phyloP scores from a whole-genome alignment of 495 filamentous ascomycete species.

The Melanomma pulvis-pyrius region DNA sequence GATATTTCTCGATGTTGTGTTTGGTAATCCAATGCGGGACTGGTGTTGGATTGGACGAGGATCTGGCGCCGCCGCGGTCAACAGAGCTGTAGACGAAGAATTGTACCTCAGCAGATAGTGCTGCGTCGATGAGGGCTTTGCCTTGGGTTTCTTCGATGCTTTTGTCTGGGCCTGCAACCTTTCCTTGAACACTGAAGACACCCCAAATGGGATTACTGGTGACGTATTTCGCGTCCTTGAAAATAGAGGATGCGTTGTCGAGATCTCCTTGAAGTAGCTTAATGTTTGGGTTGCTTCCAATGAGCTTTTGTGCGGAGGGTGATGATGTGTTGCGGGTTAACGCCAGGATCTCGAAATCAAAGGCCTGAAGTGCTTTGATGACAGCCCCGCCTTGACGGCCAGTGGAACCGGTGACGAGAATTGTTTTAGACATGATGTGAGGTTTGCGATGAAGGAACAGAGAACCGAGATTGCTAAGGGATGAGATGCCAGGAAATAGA shows the following conservation, averaged over 20 bases:
- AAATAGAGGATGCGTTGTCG: constrained; percentile 54
- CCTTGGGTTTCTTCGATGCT: constrained; percentile 61
- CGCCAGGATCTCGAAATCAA: constrained; percentile 64
- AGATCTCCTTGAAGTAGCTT: constrained; percentile 62
- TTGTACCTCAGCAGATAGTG: constrained; percentile 59
- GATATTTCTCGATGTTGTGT: constrained; percentile 64
- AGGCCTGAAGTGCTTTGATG: constrained; percentile 53
- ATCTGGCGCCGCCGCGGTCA: constrained; percentile 63
- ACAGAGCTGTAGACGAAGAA: constrained; percentile 71
- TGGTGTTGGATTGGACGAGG: constrained; percentile 59
- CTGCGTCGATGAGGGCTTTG: constrained; percentile 61
- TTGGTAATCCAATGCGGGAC: constrained; percentile 66
- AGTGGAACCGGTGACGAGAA: constrained; percentile 72
- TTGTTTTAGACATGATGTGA: constrained; percentile 38
- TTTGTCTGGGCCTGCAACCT: constrained; percentile 44
- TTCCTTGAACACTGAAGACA: constrained; percentile 59
- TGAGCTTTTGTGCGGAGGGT: constrained; percentile 56
- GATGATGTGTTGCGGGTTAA: constrained; percentile 65
- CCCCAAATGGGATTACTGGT: constrained; percentile 45
- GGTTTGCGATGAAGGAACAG: not conserved
- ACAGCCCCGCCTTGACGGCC: constrained; percentile 70
- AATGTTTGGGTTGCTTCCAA: constrained; percentile 49
- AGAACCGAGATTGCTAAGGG: not conserved
- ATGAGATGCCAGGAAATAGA: not conserved
- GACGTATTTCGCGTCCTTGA: constrained; percentile 51